These are phyloP conservation scores for Penicillium sp. DNA, from an alignment of 2,329 filamentous ascomycete genomes.

Conservation along the genomic window DNA sequence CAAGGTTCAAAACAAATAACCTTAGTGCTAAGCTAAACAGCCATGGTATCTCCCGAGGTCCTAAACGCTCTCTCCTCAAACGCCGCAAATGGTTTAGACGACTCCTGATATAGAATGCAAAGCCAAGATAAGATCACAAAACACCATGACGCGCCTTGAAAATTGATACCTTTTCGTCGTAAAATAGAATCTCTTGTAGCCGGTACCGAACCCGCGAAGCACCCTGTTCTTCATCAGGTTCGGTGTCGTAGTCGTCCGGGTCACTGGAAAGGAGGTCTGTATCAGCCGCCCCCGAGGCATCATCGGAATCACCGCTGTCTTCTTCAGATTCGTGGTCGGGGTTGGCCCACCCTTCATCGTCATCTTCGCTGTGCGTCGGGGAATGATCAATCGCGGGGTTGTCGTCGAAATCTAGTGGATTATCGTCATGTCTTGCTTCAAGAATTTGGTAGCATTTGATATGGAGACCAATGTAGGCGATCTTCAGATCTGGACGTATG, in stretches of 20 bases:
- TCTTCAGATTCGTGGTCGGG: slow-evolving; percentile 40
- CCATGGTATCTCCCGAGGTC: slow-evolving; percentile 3
- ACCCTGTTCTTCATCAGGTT: slow-evolving; percentile 33
- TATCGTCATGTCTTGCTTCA: slow-evolving; percentile 46
- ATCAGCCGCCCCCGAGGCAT: slow-evolving; percentile 16
- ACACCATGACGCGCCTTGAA: slow-evolving; percentile 64
- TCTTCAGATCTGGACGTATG: slow-evolving; percentile 63
- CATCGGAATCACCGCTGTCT: slow-evolving; percentile 30
- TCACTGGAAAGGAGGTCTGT: slow-evolving; percentile 22
- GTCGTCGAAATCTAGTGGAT: slow-evolving; percentile 28
- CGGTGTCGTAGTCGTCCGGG: slow-evolving; percentile 39
- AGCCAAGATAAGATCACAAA: slow-evolving; percentile 23
- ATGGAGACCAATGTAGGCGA: slow-evolving; percentile 69
- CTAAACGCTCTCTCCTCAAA: background rate
- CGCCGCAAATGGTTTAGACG: background rate
- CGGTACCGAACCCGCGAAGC: slow-evolving; percentile 44
- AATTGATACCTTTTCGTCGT: slow-evolving; percentile 72
- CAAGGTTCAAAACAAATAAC: background rate
- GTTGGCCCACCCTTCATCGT: slow-evolving; percentile 32
- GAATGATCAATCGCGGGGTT: slow-evolving; percentile 29
- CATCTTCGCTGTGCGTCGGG: slow-evolving; percentile 33
- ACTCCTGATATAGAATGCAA: background rate
- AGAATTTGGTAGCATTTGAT: slow-evolving; percentile 74
- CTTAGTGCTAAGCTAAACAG: background rate
- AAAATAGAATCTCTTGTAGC: slow-evolving; percentile 71